Base-by-base conservation (phyloP, 129 eudicot genomes). In the Artemisia argyi region DNA sequence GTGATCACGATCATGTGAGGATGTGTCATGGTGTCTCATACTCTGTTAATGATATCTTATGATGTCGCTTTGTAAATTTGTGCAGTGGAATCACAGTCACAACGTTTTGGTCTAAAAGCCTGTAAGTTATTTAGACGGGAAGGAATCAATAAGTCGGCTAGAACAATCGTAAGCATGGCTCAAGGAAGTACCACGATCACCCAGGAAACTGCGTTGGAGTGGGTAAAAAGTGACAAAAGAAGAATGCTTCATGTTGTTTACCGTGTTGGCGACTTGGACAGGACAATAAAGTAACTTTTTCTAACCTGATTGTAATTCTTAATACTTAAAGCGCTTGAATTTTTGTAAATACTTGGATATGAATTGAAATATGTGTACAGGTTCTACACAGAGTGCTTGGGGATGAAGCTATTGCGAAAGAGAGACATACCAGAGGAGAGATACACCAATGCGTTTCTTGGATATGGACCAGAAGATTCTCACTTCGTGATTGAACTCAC, bases 221-320 rank as follows among this genome's bases (percentile, higher is more conserved):
- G 97, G 97, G 96, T 88, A 5, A 95, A 95, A 69, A 76, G 81
- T 66, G 99, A 95, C 83, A 88, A 90, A 63, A 84, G 99, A 80
- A 90, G 99, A 83, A 86, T 95, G 96, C 97, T 95, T 51, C 99
- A 95, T 83, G 99, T 90, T 85, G 99, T 95, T 63, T 95, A 90
- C 59, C 97, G 99, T 69, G 99, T 95, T 60, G 99, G 99, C 24
- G 96, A 95, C 76, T 39, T 95, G 84, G 99, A 95, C 81, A 87
- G 91, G 74, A 95, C 99, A 64, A 95, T 95, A 84, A 95, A 95
- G 99, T 95, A 95, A 60, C 70, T 20, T 54, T 44, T 65, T 73
- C 10, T 58, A 30, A 11, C 59, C 13, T 47, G 32, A 74, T 60
- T n/a, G 26, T 70, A 69, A 35, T 12, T 57, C 58, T 39, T 24